Evolutionary conservation across 345 rosid genomes (phyloP), one percentile per base, ranked within the genome.

Genomic region (Carallia brachiata): DNA sequence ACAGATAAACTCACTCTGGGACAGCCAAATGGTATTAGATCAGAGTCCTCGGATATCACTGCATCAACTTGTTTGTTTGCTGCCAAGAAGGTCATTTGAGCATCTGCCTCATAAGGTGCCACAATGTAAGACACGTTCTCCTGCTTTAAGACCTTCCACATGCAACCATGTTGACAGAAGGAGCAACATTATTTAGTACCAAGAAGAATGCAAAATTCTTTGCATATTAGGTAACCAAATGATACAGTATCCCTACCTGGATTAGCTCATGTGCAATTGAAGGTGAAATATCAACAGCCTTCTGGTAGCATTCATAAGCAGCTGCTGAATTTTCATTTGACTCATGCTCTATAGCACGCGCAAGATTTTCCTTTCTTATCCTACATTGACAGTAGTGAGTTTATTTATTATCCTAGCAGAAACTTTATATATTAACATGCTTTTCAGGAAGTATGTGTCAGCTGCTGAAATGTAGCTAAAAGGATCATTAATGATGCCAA

Each of bases 21-120:
- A 79, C 97, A 90, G 68, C 99, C 99, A 83, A 92, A 95, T 32
- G 98, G 92, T 86, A 95, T 88, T 57, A 95, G 94, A 86, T 95
- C 99, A 57, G 99, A 95, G 79, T 95, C 98, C 83, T 95, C 99
- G 0, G 99, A 92, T 69, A 95, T 87, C 39, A 95, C 86, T 2
- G 94, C 98, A 82, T 88, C 96, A 58, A 88, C 99, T 73, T 89
- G 93, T 66, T 85, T 86, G 76, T 83, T 83, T 63, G 84, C 53
- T n/a, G 93, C 97, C 84, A 95, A 82, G 74, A 89, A 95, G 52
- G 97, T 81, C 99, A 95, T 92, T 70, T 95, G 97, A 31, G 99
- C 97, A 90, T 95, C 98, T 19, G 99, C 98, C 79, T 95, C 99
- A 10, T 90, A 95, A 30, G 99, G 99, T 67, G 98, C 99, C 67